Percentiles rank a stretch among this genome's conserved stretches.
Evolutionary conservation across 257 asterid species (phyloP).

Genomic region (Jacaranda copaia): DNA sequence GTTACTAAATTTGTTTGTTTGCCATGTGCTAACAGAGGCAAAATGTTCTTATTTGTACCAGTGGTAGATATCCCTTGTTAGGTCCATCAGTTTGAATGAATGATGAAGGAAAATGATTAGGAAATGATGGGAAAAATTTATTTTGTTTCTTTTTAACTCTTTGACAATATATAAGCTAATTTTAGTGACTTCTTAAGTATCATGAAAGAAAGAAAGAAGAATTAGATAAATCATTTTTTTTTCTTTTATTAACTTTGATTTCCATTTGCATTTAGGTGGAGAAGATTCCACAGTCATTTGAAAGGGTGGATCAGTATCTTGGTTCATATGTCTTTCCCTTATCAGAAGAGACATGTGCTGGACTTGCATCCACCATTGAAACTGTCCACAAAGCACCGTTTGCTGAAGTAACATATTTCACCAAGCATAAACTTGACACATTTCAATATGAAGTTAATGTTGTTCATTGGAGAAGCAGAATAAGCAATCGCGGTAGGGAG

Average conservation of each 20-base stretch:
- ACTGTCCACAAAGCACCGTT: conserved; percentile 52
- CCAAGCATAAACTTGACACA: neutral
- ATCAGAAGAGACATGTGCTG: conserved; percentile 63
- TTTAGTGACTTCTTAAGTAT: too few species aligned
- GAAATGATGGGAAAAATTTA: neutral
- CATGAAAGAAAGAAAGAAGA: too few species aligned
- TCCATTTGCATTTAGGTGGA: conserved; percentile 45
- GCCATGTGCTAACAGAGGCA: neutral
- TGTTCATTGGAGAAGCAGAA: conserved; percentile 48
- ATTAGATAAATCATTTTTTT: neutral
- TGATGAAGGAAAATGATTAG: neutral
- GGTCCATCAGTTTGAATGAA: neutral
- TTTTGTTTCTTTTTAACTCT: neutral
- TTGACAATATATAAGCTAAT: neutral
- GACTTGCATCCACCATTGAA: conserved; percentile 54
- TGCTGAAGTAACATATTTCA: conserved; percentile 46
- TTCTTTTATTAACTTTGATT: neutral
- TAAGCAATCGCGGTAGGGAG: conserved; percentile 42
- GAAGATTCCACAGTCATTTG: conserved; percentile 54
- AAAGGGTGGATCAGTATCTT: conserved; percentile 47
- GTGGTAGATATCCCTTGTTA: too few species aligned
- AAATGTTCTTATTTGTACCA: neutral
- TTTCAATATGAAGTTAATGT: conserved; percentile 33
- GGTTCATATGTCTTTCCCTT: conserved; percentile 52
- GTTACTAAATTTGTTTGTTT: too few species aligned